phyloP scores from a whole-genome alignment of 192 early-diverging fungal genomes.

The Tieghemiomyces parasiticus region DNA sequence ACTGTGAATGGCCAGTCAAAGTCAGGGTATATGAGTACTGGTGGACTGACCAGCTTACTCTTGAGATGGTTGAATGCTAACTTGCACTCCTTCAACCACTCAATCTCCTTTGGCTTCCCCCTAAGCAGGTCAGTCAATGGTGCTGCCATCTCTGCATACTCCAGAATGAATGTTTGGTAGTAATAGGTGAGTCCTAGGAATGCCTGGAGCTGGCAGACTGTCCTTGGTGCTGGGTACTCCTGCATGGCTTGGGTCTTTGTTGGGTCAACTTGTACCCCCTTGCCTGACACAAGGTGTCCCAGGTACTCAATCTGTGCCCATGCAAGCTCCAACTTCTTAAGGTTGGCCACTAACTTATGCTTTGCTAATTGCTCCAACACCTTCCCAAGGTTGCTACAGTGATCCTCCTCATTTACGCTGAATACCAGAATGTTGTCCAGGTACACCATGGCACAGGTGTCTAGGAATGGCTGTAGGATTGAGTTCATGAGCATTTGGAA shows the following conservation, averaged over 20 bases:
- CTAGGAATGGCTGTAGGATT: conserved; percentile 21
- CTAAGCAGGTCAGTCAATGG: no score
- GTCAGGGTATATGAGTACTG: no score
- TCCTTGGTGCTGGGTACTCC: not conserved
- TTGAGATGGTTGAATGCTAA: no score
- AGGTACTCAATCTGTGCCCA: conserved; percentile 14
- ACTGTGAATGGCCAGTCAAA: no score
- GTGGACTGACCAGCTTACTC: no score
- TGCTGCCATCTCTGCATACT: no score
- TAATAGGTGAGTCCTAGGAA: not conserved
- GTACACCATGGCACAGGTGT: conserved; percentile 20
- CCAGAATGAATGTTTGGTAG: conserved; percentile 6
- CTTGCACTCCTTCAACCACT: no score
- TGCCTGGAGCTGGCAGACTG: not conserved
- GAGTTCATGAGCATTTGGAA: conserved; percentile 37
- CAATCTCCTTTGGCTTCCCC: no score
- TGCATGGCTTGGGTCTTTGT: conserved; percentile 13
- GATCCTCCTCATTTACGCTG: conserved; percentile 8
- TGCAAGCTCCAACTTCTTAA: conserved; percentile 10
- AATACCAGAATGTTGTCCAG: conserved; percentile 26
- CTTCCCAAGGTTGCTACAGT: not conserved
- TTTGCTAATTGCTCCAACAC: conserved; percentile 14
- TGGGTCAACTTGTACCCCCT: conserved; percentile 14
- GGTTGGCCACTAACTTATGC: conserved; percentile 12
- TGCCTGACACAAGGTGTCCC: conserved; percentile 13